Base-by-base conservation (phyloP, 768 basidiomycete genomes). In the Phallus indusiatus region DNA sequence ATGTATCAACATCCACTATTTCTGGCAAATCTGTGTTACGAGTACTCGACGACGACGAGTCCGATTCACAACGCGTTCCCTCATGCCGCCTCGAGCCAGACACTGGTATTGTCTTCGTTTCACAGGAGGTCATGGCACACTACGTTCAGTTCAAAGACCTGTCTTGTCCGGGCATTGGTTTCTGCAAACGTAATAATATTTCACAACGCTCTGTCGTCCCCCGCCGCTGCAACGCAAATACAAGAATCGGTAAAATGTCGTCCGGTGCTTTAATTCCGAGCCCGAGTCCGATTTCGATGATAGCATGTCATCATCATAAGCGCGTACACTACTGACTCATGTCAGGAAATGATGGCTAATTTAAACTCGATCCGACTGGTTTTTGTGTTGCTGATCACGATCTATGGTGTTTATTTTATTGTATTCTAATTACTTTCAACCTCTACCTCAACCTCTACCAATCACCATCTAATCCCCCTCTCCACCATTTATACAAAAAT, bases 21-120 rank as follows among this genome's bases (percentile, higher is more conserved):
- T 18, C 33, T 28, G 47, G 24, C 47, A 36, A 53, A 59, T 59
- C 48, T 52, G n/a, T 35, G 49, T 50, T 59, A n/a, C 57, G 36
- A 14, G 24, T 35, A 33, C 5, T 20, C 17, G 56, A 50, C 37
- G 49, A 53, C 35, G 16, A 28, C 28, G 42, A 42, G 42, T 42
- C 9, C 12, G 42, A 42, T 42, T n/a, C 42, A 42, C n/a, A 42
- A 4, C n/a, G 4, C 12, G n/a, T 42, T n/a, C 55, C 55, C 12
- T 28, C 20, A 5, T 59, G 57, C 21, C 37, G 49, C 49, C 35
- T 59, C 11, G 57, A 59, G 14, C 20, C 50, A n/a, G 57, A 59
- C 11, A 59, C 57, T 5, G 48, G 33, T 16, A 59, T 51, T 28
- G 57, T 59, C 11, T 59, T 59, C 57, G 57, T 50, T 20, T 48